Evolutionary conservation across 1,284 basidiomycete species (phyloP), one percentile per base, ranked within the genome.

Genomic region (Trichosporon sp.): DNA sequence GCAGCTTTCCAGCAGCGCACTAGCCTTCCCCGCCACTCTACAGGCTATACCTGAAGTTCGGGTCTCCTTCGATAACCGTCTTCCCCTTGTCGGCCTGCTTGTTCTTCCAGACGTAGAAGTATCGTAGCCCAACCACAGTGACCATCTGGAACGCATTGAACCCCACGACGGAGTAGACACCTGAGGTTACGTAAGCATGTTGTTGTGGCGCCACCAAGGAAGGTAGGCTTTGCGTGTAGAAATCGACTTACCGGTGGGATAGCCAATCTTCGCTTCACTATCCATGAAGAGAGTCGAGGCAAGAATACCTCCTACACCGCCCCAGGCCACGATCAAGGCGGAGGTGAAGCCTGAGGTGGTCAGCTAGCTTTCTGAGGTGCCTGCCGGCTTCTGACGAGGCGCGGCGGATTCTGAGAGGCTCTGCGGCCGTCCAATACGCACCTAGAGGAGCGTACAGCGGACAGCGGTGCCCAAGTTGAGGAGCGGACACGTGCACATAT

Each of bases 241-340:
- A n/a, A n/a, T 16, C 54, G 26, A 71, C n/a, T 69, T 35, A 26
- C 72, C 72, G n/a, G 72, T 70, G 16, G 67, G 70, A 64, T 71
- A 73, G 1, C 72, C 70, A 16, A 37, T 38, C 40, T 54, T 61
- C 0, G 69, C 67, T 38, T 73, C 72, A 32, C 40, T 48, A 46
- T 73, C 66, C 69, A 69, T 71, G 70, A 73, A 73, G 48, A 68
- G 35, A 4, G 64, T 32, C 26, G 48, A 59, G 21, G 70, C 73
- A 48, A 74, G 59, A 75, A 86, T 85, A 68, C 85, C 85, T 26
- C 85, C 85, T 38, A 85, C 72, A 70, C 84, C 84, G 61, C 84
- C 85, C 67, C 82, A 80, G 51, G 78, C 81, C 69, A 85, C 81
- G 61, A 83, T 78, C 59, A 84, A 71, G 37, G 85, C 84, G 21